phyloP scores from a whole-genome alignment of 441 rosid species.

The Croton laevigatus region DNA sequence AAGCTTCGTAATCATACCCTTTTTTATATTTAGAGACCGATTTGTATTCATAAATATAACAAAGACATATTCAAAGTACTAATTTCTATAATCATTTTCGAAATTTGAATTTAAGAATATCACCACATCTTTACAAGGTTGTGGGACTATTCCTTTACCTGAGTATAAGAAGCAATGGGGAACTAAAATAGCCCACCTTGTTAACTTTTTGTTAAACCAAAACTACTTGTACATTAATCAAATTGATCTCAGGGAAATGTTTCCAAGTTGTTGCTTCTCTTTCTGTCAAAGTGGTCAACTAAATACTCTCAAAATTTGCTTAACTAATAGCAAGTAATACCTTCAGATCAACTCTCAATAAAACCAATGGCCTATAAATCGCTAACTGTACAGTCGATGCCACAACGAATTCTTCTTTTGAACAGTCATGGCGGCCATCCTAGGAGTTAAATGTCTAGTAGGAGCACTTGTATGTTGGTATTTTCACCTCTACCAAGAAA shows the following conservation, averaged over 20 bases:
- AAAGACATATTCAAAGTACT: not conserved
- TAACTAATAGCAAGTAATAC: slow-evolving; percentile 7
- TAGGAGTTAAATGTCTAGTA: slow-evolving; percentile 9
- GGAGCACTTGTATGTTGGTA: slow-evolving; percentile 3
- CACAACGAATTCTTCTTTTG: slow-evolving; percentile 12
- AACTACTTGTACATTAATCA: not conserved
- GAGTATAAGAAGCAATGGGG: not conserved
- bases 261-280: not conserved
- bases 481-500: not conserved
- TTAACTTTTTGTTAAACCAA: not conserved
- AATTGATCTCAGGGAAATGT: not conserved
- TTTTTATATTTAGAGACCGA: too few species aligned
- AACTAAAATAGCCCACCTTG: not conserved
- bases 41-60: not conserved
- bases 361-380: slow-evolving; percentile 13
- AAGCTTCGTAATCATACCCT: too few species aligned
- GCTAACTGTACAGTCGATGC: slow-evolving; percentile 20
- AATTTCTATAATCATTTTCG: not conserved
- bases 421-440: slow-evolving; percentile 17
- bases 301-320: slow-evolving; percentile 10
- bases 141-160: not conserved
- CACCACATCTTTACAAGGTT: not conserved
- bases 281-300: not conserved
- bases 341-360: not conserved
- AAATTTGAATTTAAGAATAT: not conserved